Percentiles rank a stretch among this genome's conserved stretches.
Conservation (phyloP, 2,329 filamentous ascomycete genomes). For the Chrysoporthe cubensis region DNA sequence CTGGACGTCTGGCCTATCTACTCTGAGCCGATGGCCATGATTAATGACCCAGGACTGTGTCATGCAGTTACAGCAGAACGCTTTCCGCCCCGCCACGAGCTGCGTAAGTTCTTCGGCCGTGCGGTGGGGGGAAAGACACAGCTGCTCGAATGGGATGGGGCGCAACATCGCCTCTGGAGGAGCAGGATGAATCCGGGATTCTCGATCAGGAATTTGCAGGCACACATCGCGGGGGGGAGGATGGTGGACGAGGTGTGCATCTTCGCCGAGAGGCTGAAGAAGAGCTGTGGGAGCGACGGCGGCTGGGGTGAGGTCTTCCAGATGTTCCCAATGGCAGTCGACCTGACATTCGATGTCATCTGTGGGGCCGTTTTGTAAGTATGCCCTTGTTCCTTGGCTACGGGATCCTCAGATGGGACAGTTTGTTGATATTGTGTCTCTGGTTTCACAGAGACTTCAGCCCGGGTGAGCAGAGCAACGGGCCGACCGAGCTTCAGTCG, state of each 20-base stretch:
- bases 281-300: slow-evolving; percentile 1
- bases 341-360: slow-evolving; percentile 25
- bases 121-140: not conserved
- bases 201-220: slow-evolving; percentile 14
- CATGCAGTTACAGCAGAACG: slow-evolving; percentile 10
- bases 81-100: slow-evolving; percentile 19
- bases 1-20: slow-evolving; percentile 33
- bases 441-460: slow-evolving; percentile 14
- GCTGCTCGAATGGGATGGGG: slow-evolving; percentile 21
- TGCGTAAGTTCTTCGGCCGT: slow-evolving; percentile 16
- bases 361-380: slow-evolving; percentile 23
- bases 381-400: not conserved
- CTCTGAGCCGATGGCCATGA: slow-evolving; percentile 26
- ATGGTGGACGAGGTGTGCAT: slow-evolving; percentile 18
- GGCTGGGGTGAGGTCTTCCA: slow-evolving; percentile 12
- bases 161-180: slow-evolving; percentile 17
- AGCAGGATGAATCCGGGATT: slow-evolving; percentile 21
- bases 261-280: slow-evolving; percentile 13
- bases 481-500: slow-evolving; percentile 20
- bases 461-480: slow-evolving; percentile 19
- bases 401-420: no score
- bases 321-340: slow-evolving; percentile 18
- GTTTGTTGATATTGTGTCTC: no score
- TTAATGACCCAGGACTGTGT: slow-evolving; percentile 19
- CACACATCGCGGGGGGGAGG: slow-evolving; percentile 7